Evolutionary conservation across 2,329 filamentous ascomycete genomes (phyloP).

Genomic region (Ophiostoma tasmaniense): DNA sequence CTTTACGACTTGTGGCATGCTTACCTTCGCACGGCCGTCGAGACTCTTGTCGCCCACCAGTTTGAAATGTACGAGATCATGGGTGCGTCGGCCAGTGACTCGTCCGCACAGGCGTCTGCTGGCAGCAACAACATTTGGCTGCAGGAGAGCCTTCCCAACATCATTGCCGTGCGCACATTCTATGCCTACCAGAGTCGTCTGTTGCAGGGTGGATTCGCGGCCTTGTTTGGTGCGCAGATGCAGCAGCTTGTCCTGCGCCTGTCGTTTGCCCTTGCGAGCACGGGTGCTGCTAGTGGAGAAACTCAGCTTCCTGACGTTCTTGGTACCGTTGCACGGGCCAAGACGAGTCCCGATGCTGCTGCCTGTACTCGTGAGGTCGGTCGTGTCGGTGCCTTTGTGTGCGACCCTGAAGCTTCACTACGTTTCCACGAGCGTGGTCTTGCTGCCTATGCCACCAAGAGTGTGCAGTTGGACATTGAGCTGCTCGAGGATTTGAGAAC

Average conservation of each 20-base stretch:
- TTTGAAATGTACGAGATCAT: conserved; percentile 46
- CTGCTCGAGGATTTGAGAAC: conserved; percentile 46
- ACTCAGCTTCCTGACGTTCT: conserved; percentile 38
- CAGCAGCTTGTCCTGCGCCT: conserved; percentile 46
- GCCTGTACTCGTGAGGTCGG: conserved; percentile 41
- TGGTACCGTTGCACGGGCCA: conserved; percentile 34
- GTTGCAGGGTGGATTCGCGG: conserved; percentile 42
- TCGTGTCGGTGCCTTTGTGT: conserved; percentile 41
- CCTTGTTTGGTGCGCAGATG: conserved; percentile 42
- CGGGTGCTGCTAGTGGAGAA: conserved; percentile 27
- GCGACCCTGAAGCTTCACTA: conserved; percentile 34
- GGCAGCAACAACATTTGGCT: conserved; percentile 38
- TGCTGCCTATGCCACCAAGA: conserved; percentile 40
- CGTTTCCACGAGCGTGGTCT: conserved; percentile 45
- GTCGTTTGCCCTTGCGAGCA: conserved; percentile 41
- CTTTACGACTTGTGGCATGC: conserved; percentile 43
- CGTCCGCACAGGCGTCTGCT: conserved; percentile 22
- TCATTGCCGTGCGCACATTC: conserved; percentile 42
- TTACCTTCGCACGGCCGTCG: conserved; percentile 41
- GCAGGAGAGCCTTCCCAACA: conserved; percentile 39
- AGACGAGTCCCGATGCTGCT: conserved; percentile 38
- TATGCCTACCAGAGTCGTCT: conserved; percentile 45
- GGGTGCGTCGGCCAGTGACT: conserved; percentile 30
- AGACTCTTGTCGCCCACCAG: conserved; percentile 44
- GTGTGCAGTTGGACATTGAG: conserved; percentile 43